Conservation (phyloP, 257 asterid genomes). For the Penstemon davidsonii region DNA sequence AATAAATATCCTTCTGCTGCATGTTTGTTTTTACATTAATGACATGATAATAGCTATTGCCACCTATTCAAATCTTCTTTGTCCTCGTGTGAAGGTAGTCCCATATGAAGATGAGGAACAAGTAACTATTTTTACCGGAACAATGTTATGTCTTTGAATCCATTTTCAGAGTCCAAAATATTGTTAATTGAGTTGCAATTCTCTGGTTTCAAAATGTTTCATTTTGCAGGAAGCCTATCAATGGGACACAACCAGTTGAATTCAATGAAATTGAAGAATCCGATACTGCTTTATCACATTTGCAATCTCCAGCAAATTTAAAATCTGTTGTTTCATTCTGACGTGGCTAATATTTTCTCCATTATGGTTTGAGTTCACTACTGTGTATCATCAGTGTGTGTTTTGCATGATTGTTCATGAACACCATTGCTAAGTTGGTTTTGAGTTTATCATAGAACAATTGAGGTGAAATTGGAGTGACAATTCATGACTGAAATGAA, state of each 20-base stretch:
- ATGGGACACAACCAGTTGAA: slow-evolving; percentile 34
- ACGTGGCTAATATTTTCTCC: slow-evolving; percentile 20
- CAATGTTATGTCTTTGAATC: background rate
- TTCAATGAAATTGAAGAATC: slow-evolving; percentile 53
- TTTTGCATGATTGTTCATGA: slow-evolving; percentile 21
- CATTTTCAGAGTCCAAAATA: background rate
- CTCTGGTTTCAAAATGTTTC: too few species aligned
- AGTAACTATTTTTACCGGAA: background rate
- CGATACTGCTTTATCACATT: slow-evolving; percentile 55
- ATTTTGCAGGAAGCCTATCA: slow-evolving; percentile 44
- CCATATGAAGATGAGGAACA: background rate
- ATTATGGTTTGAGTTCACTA: slow-evolving; percentile 22
- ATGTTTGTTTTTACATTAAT: too few species aligned
- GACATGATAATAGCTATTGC: background rate
- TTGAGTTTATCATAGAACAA: slow-evolving; percentile 17
- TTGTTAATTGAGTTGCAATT: too few species aligned
- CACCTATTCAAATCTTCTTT: background rate
- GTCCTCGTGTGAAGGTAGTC: background rate
- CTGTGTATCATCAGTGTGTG: slow-evolving; percentile 21
- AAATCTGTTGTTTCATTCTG: slow-evolving; percentile 48
- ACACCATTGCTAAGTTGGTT: slow-evolving; percentile 19
- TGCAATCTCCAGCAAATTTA: slow-evolving; percentile 41
- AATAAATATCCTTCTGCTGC: background rate
- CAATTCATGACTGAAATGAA: slow-evolving; percentile 19
- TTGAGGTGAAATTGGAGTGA: slow-evolving; percentile 22